Conservation (phyloP, 176 grass and related monocot species). For the Rhynchospora tenuis region DNA sequence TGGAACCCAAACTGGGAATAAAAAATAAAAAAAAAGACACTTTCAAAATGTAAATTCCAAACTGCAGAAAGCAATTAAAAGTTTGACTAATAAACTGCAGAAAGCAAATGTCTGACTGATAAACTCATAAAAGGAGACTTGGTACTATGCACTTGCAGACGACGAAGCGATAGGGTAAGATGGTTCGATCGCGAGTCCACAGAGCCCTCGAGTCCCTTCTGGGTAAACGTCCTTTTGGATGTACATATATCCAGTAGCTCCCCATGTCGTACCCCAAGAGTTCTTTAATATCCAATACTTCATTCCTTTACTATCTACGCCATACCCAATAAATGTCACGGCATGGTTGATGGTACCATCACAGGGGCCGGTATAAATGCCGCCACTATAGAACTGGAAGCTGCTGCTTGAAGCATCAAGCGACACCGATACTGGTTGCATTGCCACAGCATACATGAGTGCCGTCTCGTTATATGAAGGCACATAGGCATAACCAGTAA, state of each 20-base stretch:
- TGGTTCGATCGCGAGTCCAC: neutral
- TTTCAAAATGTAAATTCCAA: no score
- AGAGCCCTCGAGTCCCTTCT: neutral
- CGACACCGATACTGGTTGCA: conserved; percentile 12
- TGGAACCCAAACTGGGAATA: no score
- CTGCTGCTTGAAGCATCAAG: neutral
- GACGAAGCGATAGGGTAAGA: no score
- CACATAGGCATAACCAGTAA: neutral
- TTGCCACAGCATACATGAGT: conserved; percentile 21
- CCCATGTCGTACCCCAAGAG: neutral
- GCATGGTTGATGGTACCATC: neutral
- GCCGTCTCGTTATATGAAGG: neutral
- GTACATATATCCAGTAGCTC: neutral
- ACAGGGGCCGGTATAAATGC: conserved; percentile 10
- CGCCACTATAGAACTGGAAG: conserved; percentile 22
- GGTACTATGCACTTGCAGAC: no score
- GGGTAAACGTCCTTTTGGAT: neutral
- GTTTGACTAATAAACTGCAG: no score
- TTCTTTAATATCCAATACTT: conserved; percentile 2
- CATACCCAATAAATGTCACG: neutral
- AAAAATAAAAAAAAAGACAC: no score
- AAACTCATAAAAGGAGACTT: no score
- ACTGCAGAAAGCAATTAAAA: no score
- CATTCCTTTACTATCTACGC: neutral
- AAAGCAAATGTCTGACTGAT: no score